Evolutionary conservation across 345 rosid genomes (phyloP), one percentile per base, ranked within the genome.

Genomic region (Ceriops decandra): DNA sequence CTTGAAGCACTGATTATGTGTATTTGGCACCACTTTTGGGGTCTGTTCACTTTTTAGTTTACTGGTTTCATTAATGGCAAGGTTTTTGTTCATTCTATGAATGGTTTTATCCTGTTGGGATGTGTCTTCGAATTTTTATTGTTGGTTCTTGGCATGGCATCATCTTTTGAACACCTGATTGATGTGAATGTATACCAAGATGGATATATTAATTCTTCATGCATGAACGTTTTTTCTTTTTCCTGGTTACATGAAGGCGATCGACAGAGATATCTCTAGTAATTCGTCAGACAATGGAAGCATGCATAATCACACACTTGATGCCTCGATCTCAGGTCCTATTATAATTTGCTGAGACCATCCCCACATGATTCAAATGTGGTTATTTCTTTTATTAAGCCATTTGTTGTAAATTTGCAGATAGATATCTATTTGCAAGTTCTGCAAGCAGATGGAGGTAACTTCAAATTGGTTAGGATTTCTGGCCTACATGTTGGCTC

Each of bases 371-470:
- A 66, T 21, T 61, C 6, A 4, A 4, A 3, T 36, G 59, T 57
- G n/a, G 5, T 60, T 26, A 27, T 56, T 52, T 7, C 24, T 58
- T 70, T 61, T 56, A 24, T 60, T 74, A 21, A 79, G 19, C 5
- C 8, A 7, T 67, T 62, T 42, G 56, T 32, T 70, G 10, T 60
- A 27, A 33, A 63, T 65, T 47, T 79, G 80, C 91, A 90, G 99
- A 95, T 91, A 74, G 97, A 91, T 77, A 88, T 95, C 35, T 95
- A 84, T 74, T 89, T 91, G 21, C 99, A 91, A 81, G 97, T 95
- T 84, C 92, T 95, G 47, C 99, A 91, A 82, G 98, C 98, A 7
- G 98, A 95, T 77, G 99, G 99, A 83, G 99, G 99, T 95, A 73
- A 84, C 51, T 38, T 56, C 30, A 68, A 57, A n/a, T 57, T 64